Evolutionary conservation across 2,329 filamentous ascomycete species (phyloP).

Genomic region (Fusarium sp.): DNA sequence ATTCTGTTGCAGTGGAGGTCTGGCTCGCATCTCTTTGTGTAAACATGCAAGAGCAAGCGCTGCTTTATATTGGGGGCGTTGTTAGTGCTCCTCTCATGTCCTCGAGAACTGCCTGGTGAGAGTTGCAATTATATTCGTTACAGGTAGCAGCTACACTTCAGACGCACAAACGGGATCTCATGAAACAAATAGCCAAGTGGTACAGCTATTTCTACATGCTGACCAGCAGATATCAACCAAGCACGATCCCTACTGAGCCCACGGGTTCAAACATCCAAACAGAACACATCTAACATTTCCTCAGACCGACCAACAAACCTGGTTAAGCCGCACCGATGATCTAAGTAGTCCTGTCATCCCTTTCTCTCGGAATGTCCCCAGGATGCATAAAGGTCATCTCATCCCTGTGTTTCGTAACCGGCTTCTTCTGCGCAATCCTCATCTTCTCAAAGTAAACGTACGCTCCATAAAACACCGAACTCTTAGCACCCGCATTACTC

Average conservation of each 20-base stretch:
- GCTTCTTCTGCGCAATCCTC: constrained; percentile 3
- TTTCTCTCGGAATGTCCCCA: not conserved
- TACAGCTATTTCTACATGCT: fast-evolving
- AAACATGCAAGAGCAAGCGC: fast-evolving
- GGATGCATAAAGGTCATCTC: not conserved
- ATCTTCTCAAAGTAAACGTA: constrained; percentile 22
- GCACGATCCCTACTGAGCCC: not conserved
- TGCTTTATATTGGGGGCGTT: fast-evolving
- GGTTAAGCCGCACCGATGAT: not conserved
- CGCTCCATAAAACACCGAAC: not conserved
- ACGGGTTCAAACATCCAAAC: not conserved
- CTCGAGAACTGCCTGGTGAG: fast-evolving
- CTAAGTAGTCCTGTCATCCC: not conserved
- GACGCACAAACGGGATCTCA: fast-evolving
- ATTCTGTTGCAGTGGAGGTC: fast-evolving
- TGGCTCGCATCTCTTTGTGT: fast-evolving
- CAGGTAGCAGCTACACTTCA: fast-evolving
- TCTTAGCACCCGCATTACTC: not conserved
- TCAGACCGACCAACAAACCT: fast-evolving
- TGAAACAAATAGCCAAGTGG: fast-evolving
- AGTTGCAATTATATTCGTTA: fast-evolving
- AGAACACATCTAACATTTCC: not conserved
- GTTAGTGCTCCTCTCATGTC: no score
- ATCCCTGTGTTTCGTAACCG: not conserved
- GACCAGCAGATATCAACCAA: not conserved